Percentiles rank a stretch among this genome's conserved stretches.
Evolutionary conservation across 1,284 basidiomycete species (phyloP).

Genomic region (Ustilago bromivora): DNA sequence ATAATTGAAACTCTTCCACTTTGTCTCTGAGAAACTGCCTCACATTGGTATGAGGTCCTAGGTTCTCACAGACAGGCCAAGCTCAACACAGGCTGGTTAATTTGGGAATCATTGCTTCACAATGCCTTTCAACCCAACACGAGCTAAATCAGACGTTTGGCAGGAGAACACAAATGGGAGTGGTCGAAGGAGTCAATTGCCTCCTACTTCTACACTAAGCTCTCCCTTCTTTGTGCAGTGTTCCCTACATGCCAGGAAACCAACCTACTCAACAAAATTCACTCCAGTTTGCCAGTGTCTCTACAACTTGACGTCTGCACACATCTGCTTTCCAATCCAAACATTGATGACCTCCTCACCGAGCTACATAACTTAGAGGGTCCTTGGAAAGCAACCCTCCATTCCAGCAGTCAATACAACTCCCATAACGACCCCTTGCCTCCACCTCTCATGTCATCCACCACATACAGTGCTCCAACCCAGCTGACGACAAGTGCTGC

Average conservation of each 20-base stretch:
- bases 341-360: too few relatives aligned
- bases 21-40: neutral
- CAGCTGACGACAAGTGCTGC: too few relatives aligned
- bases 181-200: neutral
- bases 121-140: neutral
- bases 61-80: neutral
- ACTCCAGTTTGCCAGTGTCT: too few relatives aligned
- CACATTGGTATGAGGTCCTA: conserved; percentile 1
- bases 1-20: neutral
- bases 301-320: too few relatives aligned
- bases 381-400: too few relatives aligned
- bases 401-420: too few relatives aligned
- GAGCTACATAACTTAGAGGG: too few relatives aligned
- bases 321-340: too few relatives aligned
- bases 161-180: neutral
- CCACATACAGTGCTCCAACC: too few relatives aligned
- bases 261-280: neutral
- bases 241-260: neutral
- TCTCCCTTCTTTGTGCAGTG: too few relatives aligned
- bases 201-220: neutral
- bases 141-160: neutral
- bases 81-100: neutral
- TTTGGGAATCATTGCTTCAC: neutral
- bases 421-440: too few relatives aligned
- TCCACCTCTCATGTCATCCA: too few relatives aligned